A percentile compares a stretch with the other conserved stretches of the same genome.
phyloP scores from a whole-genome alignment of 2,329 filamentous ascomycete species.

The Alternaria ethzedia region DNA sequence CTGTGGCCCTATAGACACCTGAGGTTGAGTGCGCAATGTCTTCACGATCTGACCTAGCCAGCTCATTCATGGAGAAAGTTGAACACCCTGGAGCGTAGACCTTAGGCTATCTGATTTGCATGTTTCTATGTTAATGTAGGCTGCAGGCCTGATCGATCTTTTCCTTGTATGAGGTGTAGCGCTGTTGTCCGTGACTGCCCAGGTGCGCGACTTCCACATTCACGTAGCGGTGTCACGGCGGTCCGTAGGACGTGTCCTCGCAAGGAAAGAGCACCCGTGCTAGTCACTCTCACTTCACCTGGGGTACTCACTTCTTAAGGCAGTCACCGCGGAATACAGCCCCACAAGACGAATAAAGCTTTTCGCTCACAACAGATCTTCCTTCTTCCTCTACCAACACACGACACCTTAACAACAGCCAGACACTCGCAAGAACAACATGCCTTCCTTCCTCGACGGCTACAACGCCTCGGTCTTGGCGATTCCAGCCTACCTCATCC shows the following conservation, averaged over 20 bases:
- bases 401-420: background rate
- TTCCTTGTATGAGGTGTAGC: background rate
- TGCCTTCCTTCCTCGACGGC: conserved; percentile 27
- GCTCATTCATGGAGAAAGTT: background rate
- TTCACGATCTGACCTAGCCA: background rate
- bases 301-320: background rate
- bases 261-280: background rate
- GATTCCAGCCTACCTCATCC: conserved; percentile 53
- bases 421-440: conserved; percentile 3
- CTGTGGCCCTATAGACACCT: background rate
- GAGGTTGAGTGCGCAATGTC: background rate
- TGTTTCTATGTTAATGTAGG: background rate
- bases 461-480: conserved; percentile 52
- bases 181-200: background rate
- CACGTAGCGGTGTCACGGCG: background rate
- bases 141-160: background rate
- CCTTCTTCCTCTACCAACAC: background rate
- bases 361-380: background rate
- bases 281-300: background rate
- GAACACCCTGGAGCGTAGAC: background rate
- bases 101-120: background rate
- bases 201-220: background rate
- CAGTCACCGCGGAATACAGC: background rate
- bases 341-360: background rate
- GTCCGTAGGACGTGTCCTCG: background rate